phyloP scores from a whole-genome alignment of 768 basidiomycete species.

The Naganishia vishniacii region DNA sequence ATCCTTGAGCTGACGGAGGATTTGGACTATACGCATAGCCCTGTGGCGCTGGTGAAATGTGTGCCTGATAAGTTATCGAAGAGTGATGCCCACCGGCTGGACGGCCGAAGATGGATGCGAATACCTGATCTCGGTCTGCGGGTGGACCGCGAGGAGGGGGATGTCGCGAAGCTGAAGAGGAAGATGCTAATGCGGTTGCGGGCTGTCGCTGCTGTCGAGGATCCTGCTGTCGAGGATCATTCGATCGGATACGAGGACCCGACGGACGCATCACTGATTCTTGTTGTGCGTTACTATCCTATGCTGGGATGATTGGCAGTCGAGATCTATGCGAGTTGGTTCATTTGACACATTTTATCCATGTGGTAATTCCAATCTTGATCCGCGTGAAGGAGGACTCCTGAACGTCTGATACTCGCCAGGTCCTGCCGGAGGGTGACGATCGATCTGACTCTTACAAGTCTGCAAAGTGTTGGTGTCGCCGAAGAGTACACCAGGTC shows the following conservation, averaged over 20 bases:
- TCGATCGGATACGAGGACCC: constrained; percentile 17
- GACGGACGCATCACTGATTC: constrained; percentile 5
- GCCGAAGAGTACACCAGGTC: background rate
- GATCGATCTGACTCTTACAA: background rate
- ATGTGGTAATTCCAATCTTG: too few species aligned
- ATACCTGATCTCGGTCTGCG: constrained; percentile 41
- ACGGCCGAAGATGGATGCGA: constrained; percentile 48
- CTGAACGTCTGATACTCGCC: background rate
- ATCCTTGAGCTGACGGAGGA: background rate
- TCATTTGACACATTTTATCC: background rate
- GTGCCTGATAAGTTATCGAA: constrained; percentile 18
- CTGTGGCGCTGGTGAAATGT: background rate
- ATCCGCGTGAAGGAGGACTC: too few species aligned
- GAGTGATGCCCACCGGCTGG: constrained; percentile 45
- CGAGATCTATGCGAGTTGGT: background rate
- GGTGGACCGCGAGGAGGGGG: constrained; percentile 1
- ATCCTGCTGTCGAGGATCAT: constrained; percentile 17
- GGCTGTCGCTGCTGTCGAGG: constrained; percentile 16
- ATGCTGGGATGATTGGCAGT: background rate
- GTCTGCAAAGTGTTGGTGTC: too few species aligned
- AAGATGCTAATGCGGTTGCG: background rate
- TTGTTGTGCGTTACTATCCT: background rate
- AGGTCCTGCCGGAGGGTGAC: background rate
- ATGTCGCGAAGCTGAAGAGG: background rate
- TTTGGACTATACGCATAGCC: background rate